Base-by-base conservation (phyloP, 1,139 yeast species). In the Kodamaea suecica region DNA sequence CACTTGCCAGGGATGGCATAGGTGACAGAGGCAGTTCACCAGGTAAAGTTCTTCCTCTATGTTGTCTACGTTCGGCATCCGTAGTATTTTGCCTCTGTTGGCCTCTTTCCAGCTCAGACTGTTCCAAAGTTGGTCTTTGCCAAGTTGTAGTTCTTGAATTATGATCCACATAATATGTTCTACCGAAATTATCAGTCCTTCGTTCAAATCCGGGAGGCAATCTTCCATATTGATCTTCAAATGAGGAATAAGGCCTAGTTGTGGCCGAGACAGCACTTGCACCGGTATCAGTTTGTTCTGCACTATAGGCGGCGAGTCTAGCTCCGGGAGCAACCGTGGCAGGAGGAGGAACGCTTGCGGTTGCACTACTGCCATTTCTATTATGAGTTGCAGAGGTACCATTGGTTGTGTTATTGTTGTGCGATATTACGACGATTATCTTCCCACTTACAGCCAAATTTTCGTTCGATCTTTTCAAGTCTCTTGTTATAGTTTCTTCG, bases 201-300 rank as follows among this genome's bases (percentile, higher is more conserved):
- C 98, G 80, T 63, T 92, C 99, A 98, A 98, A 92, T 3, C 99
- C 99, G 3, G 97, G 86, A 4, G 98, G 99, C 48, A 92, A 71
- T 52, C 97, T 75, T 32, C 99, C 99, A 51, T 81, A 79, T 57
- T 92, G 97, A 62, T 92, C 99, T 61, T 92, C 98, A 57, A 92
- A 92, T 2, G 97, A 86, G 2, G 95, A 84, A 50, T 80, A 83
- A 48, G 82, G 92, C 54, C 87, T 74, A 49, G 63, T 63, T 5
- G 30, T 17, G 8, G 34, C 30, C n/a, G 41, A 8, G 23, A 46
- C 41, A 10, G 48, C 39, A 23, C 44, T 46, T 29, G n/a, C 13
- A 5, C 13, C 26, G 8, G 17, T 4, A 7, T 13, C 27, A 10
- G 17, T 21, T 29, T n/a, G 48, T 27, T 27, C 16, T 45, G 59